Evolutionary conservation across 306 rosid species (phyloP).

Genomic region (Medicago truncatula): DNA sequence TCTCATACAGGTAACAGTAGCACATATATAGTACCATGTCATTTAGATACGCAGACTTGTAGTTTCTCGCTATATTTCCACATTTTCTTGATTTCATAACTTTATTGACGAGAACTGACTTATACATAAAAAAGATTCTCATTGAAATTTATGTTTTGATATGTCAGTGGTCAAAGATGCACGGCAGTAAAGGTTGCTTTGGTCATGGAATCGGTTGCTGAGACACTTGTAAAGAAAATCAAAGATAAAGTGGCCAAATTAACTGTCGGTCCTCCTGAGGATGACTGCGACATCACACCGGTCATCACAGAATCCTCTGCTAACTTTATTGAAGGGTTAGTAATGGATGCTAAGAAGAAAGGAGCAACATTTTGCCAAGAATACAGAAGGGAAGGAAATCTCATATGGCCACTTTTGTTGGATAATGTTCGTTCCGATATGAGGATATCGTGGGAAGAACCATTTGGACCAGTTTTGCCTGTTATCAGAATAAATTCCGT

Average conservation of each 20-base stretch:
- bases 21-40: background rate
- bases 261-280: slow-evolving; percentile 76
- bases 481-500: slow-evolving; percentile 71
- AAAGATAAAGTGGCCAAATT: slow-evolving; percentile 69
- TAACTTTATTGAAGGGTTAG: slow-evolving; percentile 80
- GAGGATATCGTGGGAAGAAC: slow-evolving; percentile 97
- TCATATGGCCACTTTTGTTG: slow-evolving; percentile 83
- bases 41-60: background rate
- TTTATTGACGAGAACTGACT: background rate
- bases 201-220: slow-evolving; percentile 80
- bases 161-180: slow-evolving; percentile 78
- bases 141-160: too few species aligned
- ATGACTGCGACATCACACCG: slow-evolving; percentile 76
- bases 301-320: slow-evolving; percentile 83
- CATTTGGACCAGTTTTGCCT: slow-evolving; percentile 87
- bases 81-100: background rate
- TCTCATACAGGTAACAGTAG: slow-evolving; percentile 73
- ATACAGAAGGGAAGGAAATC: slow-evolving; percentile 84
- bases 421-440: slow-evolving; percentile 84
- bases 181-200: slow-evolving; percentile 85
- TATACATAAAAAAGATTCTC: too few species aligned
- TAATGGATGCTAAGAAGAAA: slow-evolving; percentile 74
- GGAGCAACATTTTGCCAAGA: slow-evolving; percentile 88
- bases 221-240: slow-evolving; percentile 75
- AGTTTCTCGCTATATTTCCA: background rate